These are phyloP conservation scores for Inonotus obliquus DNA, from an alignment of 1,284 basidiomycete species.

Conservation along the genomic window DNA sequence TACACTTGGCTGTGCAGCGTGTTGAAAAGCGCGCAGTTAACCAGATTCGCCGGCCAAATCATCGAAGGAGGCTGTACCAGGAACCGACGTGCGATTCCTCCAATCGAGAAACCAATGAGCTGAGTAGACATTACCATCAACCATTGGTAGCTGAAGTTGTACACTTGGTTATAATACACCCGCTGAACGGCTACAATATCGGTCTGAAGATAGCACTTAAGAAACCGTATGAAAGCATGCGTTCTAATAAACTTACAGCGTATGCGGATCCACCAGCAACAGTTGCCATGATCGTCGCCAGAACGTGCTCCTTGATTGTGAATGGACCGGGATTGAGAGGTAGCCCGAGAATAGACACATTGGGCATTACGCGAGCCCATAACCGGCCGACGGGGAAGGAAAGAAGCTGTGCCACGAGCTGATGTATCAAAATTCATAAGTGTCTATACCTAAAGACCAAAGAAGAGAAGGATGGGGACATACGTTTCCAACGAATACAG, in stretches of 20 bases:
- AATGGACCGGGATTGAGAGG: conserved; percentile 46
- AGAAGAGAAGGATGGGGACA: not conserved
- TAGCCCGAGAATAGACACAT: conserved; percentile 39
- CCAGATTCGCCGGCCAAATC: conserved; percentile 38
- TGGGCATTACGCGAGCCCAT: conserved; percentile 37
- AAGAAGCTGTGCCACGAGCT: conserved; percentile 44
- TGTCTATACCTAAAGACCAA: not conserved
- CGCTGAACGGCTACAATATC: conserved; percentile 29
- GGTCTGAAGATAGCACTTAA: conserved; percentile 25
- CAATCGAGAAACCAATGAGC: conserved; percentile 35
- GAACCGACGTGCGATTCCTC: conserved; percentile 34
- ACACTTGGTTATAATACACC: conserved; percentile 26
- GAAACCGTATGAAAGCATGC: not conserved
- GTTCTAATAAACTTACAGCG: conserved; percentile 31
- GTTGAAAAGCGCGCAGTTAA: conserved; percentile 39
- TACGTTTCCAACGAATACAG: conserved; percentile 34
- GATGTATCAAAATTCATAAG: not conserved
- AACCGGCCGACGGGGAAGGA: conserved; percentile 43
- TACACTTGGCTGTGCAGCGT: conserved; percentile 38
- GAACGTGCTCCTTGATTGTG: conserved; percentile 37
- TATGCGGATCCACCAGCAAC: conserved; percentile 55
- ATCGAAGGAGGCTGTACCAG: conserved; percentile 34
- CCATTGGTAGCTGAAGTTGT: conserved; percentile 26
- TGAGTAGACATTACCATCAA: conserved; percentile 33
- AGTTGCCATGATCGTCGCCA: conserved; percentile 48